Evolutionary conservation across 2,329 filamentous ascomycete genomes (phyloP).

Genomic region (Bretziella fagacearum): DNA sequence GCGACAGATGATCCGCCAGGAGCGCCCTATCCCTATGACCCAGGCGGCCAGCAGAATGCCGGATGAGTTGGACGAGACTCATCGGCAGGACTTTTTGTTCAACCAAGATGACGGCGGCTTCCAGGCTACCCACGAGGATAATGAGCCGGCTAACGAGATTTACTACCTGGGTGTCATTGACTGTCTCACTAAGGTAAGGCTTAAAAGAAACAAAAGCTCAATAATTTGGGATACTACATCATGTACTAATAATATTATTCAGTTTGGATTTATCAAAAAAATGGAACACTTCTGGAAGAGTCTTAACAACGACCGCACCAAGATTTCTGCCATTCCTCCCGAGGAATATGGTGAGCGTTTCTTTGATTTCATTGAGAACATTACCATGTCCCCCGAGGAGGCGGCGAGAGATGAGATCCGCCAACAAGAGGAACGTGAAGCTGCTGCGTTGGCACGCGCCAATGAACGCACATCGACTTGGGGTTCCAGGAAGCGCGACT

Average conservation of each 20-base stretch:
- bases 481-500: slow-evolving; percentile 21
- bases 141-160: slow-evolving; percentile 70
- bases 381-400: slow-evolving; percentile 82
- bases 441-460: slow-evolving; percentile 20
- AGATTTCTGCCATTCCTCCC: slow-evolving; percentile 86
- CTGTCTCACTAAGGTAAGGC: slow-evolving; percentile 83
- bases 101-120: slow-evolving; percentile 91
- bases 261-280: slow-evolving; percentile 92
- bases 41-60: slow-evolving; percentile 74
- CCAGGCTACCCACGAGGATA: slow-evolving; percentile 79
- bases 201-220: neutral
- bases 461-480: slow-evolving; percentile 24
- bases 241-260: slow-evolving; percentile 8
- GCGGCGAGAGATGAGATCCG: slow-evolving; percentile 27
- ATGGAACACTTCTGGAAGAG: slow-evolving; percentile 97
- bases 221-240: slow-evolving; percentile 18
- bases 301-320: slow-evolving; percentile 59
- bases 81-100: slow-evolving; percentile 60
- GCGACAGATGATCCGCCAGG: slow-evolving; percentile 77
- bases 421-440: slow-evolving; percentile 35
- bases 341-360: slow-evolving; percentile 88
- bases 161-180: slow-evolving; percentile 98
- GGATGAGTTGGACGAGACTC: slow-evolving; percentile 63
- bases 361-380: slow-evolving; percentile 73
- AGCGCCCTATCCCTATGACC: slow-evolving; percentile 85